Percentiles rank a stretch among this genome's conserved stretches.
These are phyloP conservation scores for Schwanniomyces sp. DNA, from an alignment of 805 yeast species.

Conservation along the genomic window DNA sequence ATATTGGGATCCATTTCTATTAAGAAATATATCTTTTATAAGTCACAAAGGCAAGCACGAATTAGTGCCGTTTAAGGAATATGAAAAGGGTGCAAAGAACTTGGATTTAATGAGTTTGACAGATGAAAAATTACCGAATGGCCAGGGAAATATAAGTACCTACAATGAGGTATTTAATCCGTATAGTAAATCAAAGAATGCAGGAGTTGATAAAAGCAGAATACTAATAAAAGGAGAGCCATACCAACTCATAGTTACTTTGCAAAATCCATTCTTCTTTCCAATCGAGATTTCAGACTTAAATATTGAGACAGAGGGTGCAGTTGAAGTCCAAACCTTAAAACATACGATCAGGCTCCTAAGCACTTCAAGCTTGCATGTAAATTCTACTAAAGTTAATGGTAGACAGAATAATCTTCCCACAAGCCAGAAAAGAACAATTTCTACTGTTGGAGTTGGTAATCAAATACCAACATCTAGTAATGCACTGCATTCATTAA, in stretches of 20 bases:
- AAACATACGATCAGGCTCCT: conserved; percentile 9
- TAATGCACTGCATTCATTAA: conserved; percentile 6
- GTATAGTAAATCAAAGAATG: conserved; percentile 16
- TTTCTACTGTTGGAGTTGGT: neutral
- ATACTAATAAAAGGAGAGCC: conserved; percentile 48
- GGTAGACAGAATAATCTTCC: neutral
- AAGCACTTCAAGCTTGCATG: conserved; percentile 18
- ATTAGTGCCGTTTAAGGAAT: conserved; percentile 39
- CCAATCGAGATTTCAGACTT: conserved; percentile 61
- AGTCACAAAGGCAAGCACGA: conserved; percentile 27
- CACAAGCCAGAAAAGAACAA: neutral
- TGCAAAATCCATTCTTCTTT: conserved; percentile 82
- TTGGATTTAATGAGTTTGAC: conserved; percentile 7
- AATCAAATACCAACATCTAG: neutral
- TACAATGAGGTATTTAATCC: conserved; percentile 51
- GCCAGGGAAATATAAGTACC: conserved; percentile 11
- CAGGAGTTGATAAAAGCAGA: conserved; percentile 47
- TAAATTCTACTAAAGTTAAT: neutral
- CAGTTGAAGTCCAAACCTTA: conserved; percentile 28
- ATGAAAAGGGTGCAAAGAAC: conserved; percentile 12
- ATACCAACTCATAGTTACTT: conserved; percentile 51
- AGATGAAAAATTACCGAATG: conserved; percentile 7
- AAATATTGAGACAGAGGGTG: conserved; percentile 33
- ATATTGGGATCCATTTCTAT: conserved; percentile 76
- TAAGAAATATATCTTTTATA: conserved; percentile 49